Evolutionary conservation across 2,329 filamentous ascomycete species (phyloP), one percentile per base, ranked within the genome.

Genomic region (Pseudogymnoascus sp.): DNA sequence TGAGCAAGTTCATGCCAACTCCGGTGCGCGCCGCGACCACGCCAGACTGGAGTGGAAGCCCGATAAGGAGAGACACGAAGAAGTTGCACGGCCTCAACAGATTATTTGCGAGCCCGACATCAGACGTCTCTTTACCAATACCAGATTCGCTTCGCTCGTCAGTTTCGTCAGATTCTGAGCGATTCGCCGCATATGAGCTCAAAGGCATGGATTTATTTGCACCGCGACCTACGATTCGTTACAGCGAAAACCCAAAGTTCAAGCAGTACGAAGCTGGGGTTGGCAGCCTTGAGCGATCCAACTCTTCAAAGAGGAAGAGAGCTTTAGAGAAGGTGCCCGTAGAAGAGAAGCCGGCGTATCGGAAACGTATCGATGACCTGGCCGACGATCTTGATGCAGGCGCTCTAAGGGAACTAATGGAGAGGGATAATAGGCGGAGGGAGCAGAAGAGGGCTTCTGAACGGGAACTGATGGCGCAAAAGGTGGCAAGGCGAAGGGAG

Each of bases 381-480:
- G 94, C 92, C 21, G 89, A 97, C 71, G 88, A 90, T 63, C 79
- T 99, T 61, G 90, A 91, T 74, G 89, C 94, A 3, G 84, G 88
- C 60, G 92, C 91, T 67, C 74, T 99, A 39, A 84, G 93, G 63
- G 89, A 96, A 71, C 79, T 97, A 31, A 88, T 99, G 83, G 94
- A 99, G 68, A 81, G 94, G 63, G 94, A 99, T 70, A 82, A 87
- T 66, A 84, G 92, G 68, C 83, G 94, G 62, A 85, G 83, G 66
- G 90, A 96, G 66, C 85, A 85, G 71, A 92, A 89, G 74, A 83
- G 81, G 60, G 78, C 82, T 62, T 80, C 81, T 37, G 87, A 93
- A 21, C 83, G 85, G 64, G 85, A 90, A 64, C 84, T 81, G 65
- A 75, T 86, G 24, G 84, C 88, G 66, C 81, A 81, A 60, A 84